Evolutionary conservation across 1,284 basidiomycete species (phyloP), one percentile per base, ranked within the genome.

Genomic region (Phellinidium pouzarii): DNA sequence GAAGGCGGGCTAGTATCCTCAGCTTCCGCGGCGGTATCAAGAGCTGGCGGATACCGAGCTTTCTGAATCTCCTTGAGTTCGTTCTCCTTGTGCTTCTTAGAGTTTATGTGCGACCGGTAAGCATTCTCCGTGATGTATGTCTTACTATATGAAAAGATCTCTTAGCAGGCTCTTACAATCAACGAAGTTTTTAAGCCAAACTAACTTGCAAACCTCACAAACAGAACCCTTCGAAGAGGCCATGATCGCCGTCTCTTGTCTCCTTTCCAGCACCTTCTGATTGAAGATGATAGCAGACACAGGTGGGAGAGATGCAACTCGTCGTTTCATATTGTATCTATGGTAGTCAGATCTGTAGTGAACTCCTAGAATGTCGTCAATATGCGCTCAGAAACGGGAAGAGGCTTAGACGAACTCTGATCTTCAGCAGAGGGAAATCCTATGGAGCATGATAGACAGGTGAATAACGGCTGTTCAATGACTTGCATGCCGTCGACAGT

Each of bases 251-350:
- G 82, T 86, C 69, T 93, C 87, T 44, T 80, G 75, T 26, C 81
- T 73, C 58, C 88, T 73, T 56, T 93, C 87, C 26, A 87, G 66
- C n/a, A 97, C 87, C 65, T 98, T 99, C 63, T 92, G 82, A 63
- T 94, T 88, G 74, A 98, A 99, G 0, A 87, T 65, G 5, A 77
- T 69, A 0, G 78, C 79, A 55, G 82, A 84, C 62, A 99, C 84
- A 2, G 96, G 94, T 3, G 92, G 87, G 1, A 99, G 77, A 12
- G 80, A 84, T 5, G 96, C 94, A 17, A 98, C 91, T 36, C 94
- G 84, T 59, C 96, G 87, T 73, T 97, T 97, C 85, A 97, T 94
- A 68, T 99, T 99, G 72, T 99, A 99, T 49, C 94, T 78, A 71
- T 99, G 96, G 67, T 91, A 86, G 69, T 99, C 96, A 34, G 92